Conservation (phyloP, 2,329 filamentous ascomycete genomes). For the Clonostachys rhizophaga region DNA sequence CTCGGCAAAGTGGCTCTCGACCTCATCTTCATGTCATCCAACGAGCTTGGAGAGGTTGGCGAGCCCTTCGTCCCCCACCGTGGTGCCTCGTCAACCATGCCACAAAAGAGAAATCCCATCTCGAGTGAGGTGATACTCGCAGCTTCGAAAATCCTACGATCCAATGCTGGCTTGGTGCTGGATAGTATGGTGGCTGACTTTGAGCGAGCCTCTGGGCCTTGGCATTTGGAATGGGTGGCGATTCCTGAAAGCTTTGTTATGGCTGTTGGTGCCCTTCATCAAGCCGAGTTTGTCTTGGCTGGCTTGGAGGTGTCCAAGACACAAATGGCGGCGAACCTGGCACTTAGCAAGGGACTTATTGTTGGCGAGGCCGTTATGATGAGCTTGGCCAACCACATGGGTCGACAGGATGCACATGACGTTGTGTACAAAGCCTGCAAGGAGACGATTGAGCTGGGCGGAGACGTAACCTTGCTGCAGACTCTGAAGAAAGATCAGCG, state of each 20-base stretch:
- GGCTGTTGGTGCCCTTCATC: conserved; percentile 43
- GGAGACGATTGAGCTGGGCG: no score
- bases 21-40: conserved; percentile 52
- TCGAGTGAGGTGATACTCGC: conserved; percentile 52
- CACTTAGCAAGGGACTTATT: conserved; percentile 45
- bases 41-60: conserved; percentile 41
- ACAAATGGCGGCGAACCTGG: conserved; percentile 44
- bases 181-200: conserved; percentile 55
- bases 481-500: no score
- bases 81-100: conserved; percentile 51
- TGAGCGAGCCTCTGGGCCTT: conserved; percentile 51
- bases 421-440: conserved; percentile 48
- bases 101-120: conserved; percentile 55
- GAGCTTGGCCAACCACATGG: conserved; percentile 46
- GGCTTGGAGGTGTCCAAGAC: conserved; percentile 44
- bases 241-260: conserved; percentile 49
- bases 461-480: no score
- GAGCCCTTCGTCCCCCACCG: conserved; percentile 51
- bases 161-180: conserved; percentile 44
- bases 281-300: conserved; percentile 46
- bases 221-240: conserved; percentile 55
- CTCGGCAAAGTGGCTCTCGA: conserved; percentile 54
- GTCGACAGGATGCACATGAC: conserved; percentile 50
- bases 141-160: conserved; percentile 45
- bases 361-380: conserved; percentile 59